A percentile compares a stretch with the other conserved stretches of the same genome.
Conservation (phyloP, 2,329 filamentous ascomycete species). For the Fusarium anguioides region DNA sequence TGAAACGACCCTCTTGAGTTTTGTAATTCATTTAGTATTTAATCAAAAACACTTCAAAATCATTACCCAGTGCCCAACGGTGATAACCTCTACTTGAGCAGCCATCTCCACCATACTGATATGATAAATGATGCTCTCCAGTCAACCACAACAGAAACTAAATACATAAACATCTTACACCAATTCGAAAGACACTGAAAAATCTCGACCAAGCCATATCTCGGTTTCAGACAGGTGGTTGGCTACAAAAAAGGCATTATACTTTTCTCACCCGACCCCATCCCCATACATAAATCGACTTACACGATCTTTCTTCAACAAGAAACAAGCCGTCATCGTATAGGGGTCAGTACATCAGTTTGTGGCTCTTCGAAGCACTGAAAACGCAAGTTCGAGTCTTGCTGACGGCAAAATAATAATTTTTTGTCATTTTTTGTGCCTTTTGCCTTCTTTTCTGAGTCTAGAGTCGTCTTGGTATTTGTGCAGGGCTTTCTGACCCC, state of each 20-base stretch:
- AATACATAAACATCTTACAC: too few species aligned
- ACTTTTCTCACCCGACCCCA: neutral
- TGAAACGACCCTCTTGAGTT: conserved; percentile 14
- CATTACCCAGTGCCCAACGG: neutral
- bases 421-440: conserved; percentile 13
- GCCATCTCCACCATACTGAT: neutral
- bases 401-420: conserved; percentile 30
- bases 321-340: conserved; percentile 36
- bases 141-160: neutral
- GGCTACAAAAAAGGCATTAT: neutral
- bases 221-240: neutral
- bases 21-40: conserved; percentile 28
- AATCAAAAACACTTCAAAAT: conserved; percentile 21
- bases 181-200: neutral
- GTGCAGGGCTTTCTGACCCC: conserved; percentile 12
- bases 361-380: conserved; percentile 39
- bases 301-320: neutral
- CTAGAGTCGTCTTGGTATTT: neutral
- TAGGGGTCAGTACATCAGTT: conserved; percentile 42
- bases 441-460: neutral
- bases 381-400: conserved; percentile 43
- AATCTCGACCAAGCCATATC: neutral
- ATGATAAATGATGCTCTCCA: neutral
- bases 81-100: too few species aligned
- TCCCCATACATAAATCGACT: neutral